Evolutionary conservation across 2,329 filamentous ascomycete species (phyloP), one percentile per base, ranked within the genome.

Genomic region (Penicillium sp.): DNA sequence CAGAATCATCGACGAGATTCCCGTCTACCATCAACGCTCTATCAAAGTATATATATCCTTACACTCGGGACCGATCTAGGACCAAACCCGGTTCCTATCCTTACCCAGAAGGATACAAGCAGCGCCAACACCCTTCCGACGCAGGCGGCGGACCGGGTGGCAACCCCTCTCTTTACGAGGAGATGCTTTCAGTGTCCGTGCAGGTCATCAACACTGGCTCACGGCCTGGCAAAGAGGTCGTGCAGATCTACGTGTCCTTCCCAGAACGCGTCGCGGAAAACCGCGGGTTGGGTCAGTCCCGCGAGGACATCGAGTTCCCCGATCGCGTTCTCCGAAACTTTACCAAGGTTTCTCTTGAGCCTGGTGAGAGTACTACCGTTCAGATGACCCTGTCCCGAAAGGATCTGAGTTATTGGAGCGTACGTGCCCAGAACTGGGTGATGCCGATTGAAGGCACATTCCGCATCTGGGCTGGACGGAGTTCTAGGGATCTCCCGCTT

Each of bases 351-450:
- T 73, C 78, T 28, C 75, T 92, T 16, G 77, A 81, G 4, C 80
- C 82, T 0, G 86, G 85, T 0, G 79, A 86, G 70, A 82, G 75
- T 3, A 75, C 76, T 59, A 81, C 76, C 0, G 83, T 92, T 0
- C 79, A 81, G 22, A 81, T 92, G 67, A 76, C 79, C 0, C 67
- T 92, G 58, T 90, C 84, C 6, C 83, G 90, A 59, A 85, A 88
- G 68, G 90, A 92, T 71, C 59, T 92, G 58, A 91, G 89, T 65
- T 88, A 90, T 49, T 92, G 90, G 90, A 88, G 90, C 71, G 83
- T 86, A 0, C 75, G 79, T 6, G 72, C 78, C 43, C 89, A 91
- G 77, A 91, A 92, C 65, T 93, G 90, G 90, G 82, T 86, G 1
- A 80, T 88, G 75, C 82, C 84, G 1, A 75, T 72, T 1, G 77